Evolutionary conservation across 306 rosid species (phyloP).

Genomic region (Prunus fruticosa): DNA sequence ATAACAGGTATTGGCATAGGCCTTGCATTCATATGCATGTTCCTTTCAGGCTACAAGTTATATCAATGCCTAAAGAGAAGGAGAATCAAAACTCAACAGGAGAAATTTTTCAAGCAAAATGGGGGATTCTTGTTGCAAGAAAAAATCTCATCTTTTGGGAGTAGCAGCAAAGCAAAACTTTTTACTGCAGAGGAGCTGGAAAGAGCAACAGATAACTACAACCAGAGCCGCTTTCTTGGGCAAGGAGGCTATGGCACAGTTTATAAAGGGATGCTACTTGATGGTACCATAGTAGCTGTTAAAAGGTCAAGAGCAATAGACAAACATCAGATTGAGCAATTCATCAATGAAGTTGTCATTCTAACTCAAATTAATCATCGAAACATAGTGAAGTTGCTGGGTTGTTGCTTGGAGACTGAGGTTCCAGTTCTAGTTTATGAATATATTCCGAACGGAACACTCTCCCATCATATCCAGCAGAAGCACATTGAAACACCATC

Average conservation of each 20-base stretch:
- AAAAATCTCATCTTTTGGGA: conserved; percentile 28
- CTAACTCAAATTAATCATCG: conserved; percentile 56
- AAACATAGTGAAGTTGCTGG: conserved; percentile 32
- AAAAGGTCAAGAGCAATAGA: conserved; percentile 39
- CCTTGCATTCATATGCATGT: conserved; percentile 27
- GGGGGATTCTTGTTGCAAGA: conserved; percentile 53
- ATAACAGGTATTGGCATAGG: conserved; percentile 45
- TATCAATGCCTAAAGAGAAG: conserved; percentile 25
- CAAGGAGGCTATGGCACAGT: conserved; percentile 34
- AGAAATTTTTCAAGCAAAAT: conserved; percentile 49
- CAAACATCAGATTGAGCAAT: conserved; percentile 29
- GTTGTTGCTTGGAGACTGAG: conserved; percentile 61
- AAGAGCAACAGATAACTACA: conserved; percentile 38
- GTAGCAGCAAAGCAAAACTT: conserved; percentile 35
- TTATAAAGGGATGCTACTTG: conserved; percentile 32
- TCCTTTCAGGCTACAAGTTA: conserved; percentile 31
- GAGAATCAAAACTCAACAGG: conserved; percentile 19
- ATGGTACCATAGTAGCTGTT: conserved; percentile 27
- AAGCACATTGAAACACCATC: conserved; percentile 20
- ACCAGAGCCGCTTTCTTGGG: conserved; percentile 22
- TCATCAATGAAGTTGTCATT: conserved; percentile 47
- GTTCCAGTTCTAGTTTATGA: conserved; percentile 58
- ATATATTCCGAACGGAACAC: conserved; percentile 54
- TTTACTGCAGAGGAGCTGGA: conserved; percentile 46
- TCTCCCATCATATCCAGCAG: conserved; percentile 37